phyloP scores from a whole-genome alignment of 768 basidiomycete species.

The Mycena capillaripes region DNA sequence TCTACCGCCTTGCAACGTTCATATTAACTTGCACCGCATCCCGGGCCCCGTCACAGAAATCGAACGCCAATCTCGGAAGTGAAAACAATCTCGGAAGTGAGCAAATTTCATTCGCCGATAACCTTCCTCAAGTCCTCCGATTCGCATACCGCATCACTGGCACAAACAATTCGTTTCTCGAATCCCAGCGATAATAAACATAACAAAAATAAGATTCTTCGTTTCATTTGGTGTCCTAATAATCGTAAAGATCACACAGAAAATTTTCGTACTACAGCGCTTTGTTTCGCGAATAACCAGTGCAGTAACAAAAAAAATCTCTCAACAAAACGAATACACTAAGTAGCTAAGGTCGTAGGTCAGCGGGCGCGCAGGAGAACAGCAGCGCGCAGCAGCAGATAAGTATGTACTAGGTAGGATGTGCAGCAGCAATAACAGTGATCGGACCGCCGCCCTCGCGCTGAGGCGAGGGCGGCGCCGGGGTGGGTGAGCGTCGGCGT shows the following conservation, averaged over 20 bases:
- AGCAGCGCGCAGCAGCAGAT: neutral
- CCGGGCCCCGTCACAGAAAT: conserved; percentile 12
- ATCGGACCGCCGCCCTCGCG: conserved; percentile 18
- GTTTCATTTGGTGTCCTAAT: conserved; percentile 59
- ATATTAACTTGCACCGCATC: neutral
- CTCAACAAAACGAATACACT: conserved; percentile 29
- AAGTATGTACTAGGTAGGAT: neutral
- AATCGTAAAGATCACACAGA: conserved; percentile 59
- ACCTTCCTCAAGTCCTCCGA: no score
- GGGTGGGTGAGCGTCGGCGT: conserved; percentile 8
- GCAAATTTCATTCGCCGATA: no score
- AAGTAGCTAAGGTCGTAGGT: neutral
- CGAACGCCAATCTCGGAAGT: conserved; percentile 18
- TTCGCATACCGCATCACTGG: no score
- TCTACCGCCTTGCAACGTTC: no score
- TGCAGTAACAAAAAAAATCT: conserved; percentile 46
- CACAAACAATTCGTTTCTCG: no score
- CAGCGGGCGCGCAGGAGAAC: neutral
- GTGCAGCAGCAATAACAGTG: neutral
- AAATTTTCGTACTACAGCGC: conserved; percentile 61
- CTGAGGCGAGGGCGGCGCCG: conserved; percentile 17
- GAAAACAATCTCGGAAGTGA: no score
- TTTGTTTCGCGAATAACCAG: no score
- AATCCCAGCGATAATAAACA: no score
- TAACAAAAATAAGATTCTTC: conserved; percentile 32